A percentile compares a stretch with the other conserved stretches of the same genome.
These are phyloP conservation scores for Candida buenavistaensis DNA, from an alignment of 1,139 yeast genomes.

Conservation along the genomic window DNA sequence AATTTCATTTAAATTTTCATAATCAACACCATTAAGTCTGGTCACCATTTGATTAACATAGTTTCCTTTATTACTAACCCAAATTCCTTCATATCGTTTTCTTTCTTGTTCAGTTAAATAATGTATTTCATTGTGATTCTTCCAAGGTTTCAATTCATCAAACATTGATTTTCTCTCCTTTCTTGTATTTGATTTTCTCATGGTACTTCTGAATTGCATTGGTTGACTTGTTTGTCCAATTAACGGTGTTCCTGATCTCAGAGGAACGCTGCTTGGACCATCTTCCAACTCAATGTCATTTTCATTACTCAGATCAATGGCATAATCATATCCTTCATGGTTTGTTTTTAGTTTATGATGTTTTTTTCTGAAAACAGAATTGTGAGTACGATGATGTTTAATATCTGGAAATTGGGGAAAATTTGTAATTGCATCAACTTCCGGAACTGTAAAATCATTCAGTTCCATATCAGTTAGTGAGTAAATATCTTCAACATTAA, in stretches of 20 bases:
- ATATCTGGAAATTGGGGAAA: conserved; percentile 32
- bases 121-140: conserved; percentile 67
- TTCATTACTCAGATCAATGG: conserved; percentile 17
- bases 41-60: conserved; percentile 50
- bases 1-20: conserved; percentile 16
- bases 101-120: conserved; percentile 70
- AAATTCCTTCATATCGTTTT: conserved; percentile 87
- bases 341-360: conserved; percentile 16
- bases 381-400: conserved; percentile 10
- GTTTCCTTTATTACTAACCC: conserved; percentile 83
- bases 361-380: conserved; percentile 17
- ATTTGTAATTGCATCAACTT: conserved; percentile 10
- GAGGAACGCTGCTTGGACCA: conserved; percentile 8
- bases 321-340: conserved; percentile 16
- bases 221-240: conserved; percentile 17
- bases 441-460: conserved; percentile 8
- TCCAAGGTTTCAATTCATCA: conserved; percentile 96
- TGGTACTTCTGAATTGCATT: conserved; percentile 60
- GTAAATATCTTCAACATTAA: conserved; percentile 8
- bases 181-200: conserved; percentile 57
- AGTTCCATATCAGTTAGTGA: conserved; percentile 16
- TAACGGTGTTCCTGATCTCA: conserved; percentile 17
- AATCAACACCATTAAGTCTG: conserved; percentile 31
- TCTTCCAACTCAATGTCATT: conserved; percentile 16
- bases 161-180: conserved; percentile 51